Conservation (phyloP, 1,284 basidiomycete genomes). For the Vanrija sp. region DNA sequence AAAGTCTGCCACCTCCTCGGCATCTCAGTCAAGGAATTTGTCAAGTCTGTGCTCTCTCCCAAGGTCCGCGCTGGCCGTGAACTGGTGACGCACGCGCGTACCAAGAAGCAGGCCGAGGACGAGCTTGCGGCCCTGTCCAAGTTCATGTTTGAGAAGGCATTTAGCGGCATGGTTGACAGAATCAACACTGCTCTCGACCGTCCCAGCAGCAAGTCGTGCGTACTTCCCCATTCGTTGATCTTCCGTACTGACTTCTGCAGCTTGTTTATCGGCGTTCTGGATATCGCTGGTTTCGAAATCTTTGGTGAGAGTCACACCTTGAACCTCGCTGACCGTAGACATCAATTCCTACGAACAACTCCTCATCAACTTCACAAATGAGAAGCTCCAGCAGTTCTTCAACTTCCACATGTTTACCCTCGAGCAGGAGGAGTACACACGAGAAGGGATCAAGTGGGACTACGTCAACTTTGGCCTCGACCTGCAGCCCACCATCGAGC, state of each 20-base stretch:
- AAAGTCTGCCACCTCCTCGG: slow-evolving; percentile 91
- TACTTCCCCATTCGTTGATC: neutral
- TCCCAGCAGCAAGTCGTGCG: slow-evolving; percentile 74
- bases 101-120: slow-evolving; percentile 85
- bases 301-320: slow-evolving; percentile 41
- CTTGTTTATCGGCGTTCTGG: slow-evolving; percentile 90
- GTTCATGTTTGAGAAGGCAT: slow-evolving; percentile 96
- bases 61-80: slow-evolving; percentile 91
- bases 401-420: slow-evolving; percentile 99
- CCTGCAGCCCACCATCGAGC: slow-evolving; percentile 95
- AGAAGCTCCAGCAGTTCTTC: slow-evolving; percentile 92
- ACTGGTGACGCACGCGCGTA: slow-evolving; percentile 92
- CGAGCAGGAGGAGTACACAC: slow-evolving; percentile 97
- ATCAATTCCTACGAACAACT: slow-evolving; percentile 92
- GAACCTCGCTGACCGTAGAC: slow-evolving; percentile 16
- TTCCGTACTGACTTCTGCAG: slow-evolving; percentile 47
- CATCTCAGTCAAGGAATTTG: slow-evolving; percentile 84
- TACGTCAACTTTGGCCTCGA: slow-evolving; percentile 98
- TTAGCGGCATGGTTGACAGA: slow-evolving; percentile 86
- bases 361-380: slow-evolving; percentile 98
- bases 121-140: slow-evolving; percentile 92
- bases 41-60: slow-evolving; percentile 79
- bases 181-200: slow-evolving; percentile 93
- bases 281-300: slow-evolving; percentile 99
- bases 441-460: slow-evolving; percentile 97